Conservation (phyloP, 2,329 filamentous ascomycete species). For the Annulohypoxylon truncatum region DNA sequence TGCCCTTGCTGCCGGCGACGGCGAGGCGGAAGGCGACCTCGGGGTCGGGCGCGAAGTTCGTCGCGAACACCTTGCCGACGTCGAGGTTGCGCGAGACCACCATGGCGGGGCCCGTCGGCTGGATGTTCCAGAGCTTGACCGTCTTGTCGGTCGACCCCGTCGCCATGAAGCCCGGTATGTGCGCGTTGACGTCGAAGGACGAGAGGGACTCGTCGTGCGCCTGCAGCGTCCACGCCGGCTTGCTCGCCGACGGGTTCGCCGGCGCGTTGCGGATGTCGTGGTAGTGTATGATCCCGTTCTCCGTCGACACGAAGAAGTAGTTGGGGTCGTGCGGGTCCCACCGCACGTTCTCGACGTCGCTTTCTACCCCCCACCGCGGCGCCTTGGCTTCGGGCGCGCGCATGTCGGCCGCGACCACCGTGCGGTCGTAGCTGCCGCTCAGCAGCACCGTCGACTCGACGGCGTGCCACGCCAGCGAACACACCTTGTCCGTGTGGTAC, state of each 20-base stretch:
- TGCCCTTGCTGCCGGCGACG: constrained; percentile 93
- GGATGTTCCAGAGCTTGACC: constrained; percentile 96
- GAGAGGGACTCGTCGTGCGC: constrained; percentile 94
- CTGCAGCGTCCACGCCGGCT: constrained; percentile 93
- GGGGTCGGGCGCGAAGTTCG: constrained; percentile 87
- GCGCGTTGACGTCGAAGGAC: constrained; percentile 89
- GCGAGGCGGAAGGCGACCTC: constrained; percentile 93
- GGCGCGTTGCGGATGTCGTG: constrained; percentile 86
- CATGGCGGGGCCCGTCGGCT: constrained; percentile 83
- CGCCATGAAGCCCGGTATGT: constrained; percentile 91
- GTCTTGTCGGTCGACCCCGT: constrained; percentile 95
- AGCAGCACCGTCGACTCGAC: constrained; percentile 87
- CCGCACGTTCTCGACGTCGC: constrained; percentile 89
- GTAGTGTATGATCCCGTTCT: constrained; percentile 91
- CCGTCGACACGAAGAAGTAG: constrained; percentile 95
- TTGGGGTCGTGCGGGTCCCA: constrained; percentile 96
- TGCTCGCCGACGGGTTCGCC: constrained; percentile 76
- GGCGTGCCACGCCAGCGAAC: constrained; percentile 93
- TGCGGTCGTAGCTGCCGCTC: constrained; percentile 94
- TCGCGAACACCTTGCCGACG: constrained; percentile 93
- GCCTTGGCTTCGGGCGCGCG: constrained; percentile 85
- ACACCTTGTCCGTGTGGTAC: constrained; percentile 98
- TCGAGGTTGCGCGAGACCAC: constrained; percentile 92
- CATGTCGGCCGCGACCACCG: constrained; percentile 96
- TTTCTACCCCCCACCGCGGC: constrained; percentile 92